A percentile compares a stretch with the other conserved stretches of the same genome.
Evolutionary conservation across 129 eudicot genomes (phyloP).

Genomic region (Arctium lappa): DNA sequence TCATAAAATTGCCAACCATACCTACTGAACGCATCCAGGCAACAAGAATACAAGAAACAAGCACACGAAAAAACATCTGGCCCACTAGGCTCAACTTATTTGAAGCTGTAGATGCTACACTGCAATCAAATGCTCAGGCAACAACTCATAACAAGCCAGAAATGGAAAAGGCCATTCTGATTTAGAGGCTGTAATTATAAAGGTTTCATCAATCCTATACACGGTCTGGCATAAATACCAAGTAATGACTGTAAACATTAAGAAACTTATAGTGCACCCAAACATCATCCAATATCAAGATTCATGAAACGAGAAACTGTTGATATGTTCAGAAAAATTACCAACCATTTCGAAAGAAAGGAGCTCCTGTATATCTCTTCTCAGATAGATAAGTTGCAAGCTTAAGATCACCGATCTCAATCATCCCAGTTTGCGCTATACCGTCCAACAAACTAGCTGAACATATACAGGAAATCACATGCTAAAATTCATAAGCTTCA

Average conservation of each 20-base stretch:
- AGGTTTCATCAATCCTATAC: not conserved
- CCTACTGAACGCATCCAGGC: not conserved
- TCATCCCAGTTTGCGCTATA: constrained; percentile 67
- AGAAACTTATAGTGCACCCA: not conserved
- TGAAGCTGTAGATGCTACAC: not conserved
- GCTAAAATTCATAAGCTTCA: not conserved
- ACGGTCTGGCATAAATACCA: not conserved
- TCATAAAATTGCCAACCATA: no score
- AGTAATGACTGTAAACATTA: not conserved
- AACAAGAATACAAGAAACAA: not conserved
- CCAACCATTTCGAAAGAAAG: constrained; percentile 83
- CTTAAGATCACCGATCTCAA: constrained; percentile 66
- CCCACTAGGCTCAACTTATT: no score
- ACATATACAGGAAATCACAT: constrained; percentile 15
- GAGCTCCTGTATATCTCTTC: constrained; percentile 72
- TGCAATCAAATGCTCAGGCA: not conserved
- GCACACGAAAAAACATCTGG: not conserved
- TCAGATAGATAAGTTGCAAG: constrained; percentile 80
- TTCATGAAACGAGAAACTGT: not conserved
- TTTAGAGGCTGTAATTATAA: not conserved
- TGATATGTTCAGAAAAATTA: constrained; percentile 3
- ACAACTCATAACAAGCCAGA: not conserved
- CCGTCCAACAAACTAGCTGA: constrained; percentile 66
- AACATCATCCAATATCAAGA: not conserved
- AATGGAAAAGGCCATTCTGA: not conserved